Evolutionary conservation across 192 early-diverging fungal species (phyloP), one percentile per base, ranked within the genome.

Genomic region (Lunasporangiospora selenospora): DNA sequence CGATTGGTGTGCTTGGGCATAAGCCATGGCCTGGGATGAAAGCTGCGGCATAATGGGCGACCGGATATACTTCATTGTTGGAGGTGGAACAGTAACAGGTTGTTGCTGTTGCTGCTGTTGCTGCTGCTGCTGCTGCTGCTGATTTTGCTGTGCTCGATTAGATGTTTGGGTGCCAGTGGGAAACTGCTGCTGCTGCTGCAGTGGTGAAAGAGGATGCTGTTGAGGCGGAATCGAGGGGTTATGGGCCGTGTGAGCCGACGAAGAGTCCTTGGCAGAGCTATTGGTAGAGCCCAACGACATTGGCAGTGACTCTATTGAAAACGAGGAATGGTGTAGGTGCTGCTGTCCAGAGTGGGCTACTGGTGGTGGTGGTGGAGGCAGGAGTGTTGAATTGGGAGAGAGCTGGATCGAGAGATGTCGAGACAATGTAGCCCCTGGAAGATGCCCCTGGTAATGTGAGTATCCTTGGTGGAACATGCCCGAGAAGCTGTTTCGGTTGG

Each of bases 381-480:
- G 34, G 16, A 73, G 23, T 1, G 48, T 58, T 29, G 53, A 10
- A 26, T 56, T 63, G 27, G 69, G 69, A 3, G 69, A 47, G 13
- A 73, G 60, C 48, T 73, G 69, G 21, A 73, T 73, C 18, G 69
- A 73, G 13, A 73, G 60, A 18, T 73, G 69, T 39, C 69, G 53
- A 10, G 69, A 63, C 11, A 62, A 45, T 0, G 69, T 73, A 12
- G 60, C 54, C 18, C 69, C 69, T 19, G 69, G 69, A 3, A 63
- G 39, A 7, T 63, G 60, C 6, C 69, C 60, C 1, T 73, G 67
- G 23, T 56, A 73, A 29, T 62, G 69, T 19, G 69, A 53, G 23
- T 73, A 73, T 1, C 69, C 69, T 31, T 62, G 69, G 54, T 73
- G 59, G 34, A 73, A 73, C 42, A 63, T n/a, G 4, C 69, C 69